phyloP scores from a whole-genome alignment of 1,139 yeast species.

The Lodderomyces beijingensis region DNA sequence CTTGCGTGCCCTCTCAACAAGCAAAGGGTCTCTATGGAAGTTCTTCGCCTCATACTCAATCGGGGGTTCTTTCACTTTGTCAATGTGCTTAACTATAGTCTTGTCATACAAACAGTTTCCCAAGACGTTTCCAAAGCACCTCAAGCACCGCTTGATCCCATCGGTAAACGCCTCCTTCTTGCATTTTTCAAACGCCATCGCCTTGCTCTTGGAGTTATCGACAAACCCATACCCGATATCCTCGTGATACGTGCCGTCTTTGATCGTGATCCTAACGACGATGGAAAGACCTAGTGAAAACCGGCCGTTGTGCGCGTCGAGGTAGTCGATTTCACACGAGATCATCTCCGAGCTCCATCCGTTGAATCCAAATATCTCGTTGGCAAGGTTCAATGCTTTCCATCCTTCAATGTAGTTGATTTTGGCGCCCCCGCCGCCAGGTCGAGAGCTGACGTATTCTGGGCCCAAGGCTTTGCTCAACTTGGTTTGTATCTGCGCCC shows the following conservation, averaged over 20 bases:
- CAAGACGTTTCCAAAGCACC: conserved; percentile 76
- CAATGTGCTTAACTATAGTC: conserved; percentile 54
- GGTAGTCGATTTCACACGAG: conserved; percentile 62
- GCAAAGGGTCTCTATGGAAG: conserved; percentile 36
- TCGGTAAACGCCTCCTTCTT: conserved; percentile 81
- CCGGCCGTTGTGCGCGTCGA: conserved; percentile 58
- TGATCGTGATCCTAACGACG: conserved; percentile 64
- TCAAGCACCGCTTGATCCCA: conserved; percentile 68
- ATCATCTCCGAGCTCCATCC: conserved; percentile 78
- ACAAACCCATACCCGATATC: conserved; percentile 80
- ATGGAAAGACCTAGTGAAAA: conserved; percentile 65
- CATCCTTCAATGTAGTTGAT: conserved; percentile 79
- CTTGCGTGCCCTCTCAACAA: conserved; percentile 27
- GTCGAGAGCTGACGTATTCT: conserved; percentile 77
- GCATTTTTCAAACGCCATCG: conserved; percentile 76
- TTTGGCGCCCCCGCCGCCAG: conserved; percentile 68
- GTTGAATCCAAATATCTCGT: conserved; percentile 74
- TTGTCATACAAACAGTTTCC: conserved; percentile 80
- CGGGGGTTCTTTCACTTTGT: conserved; percentile 40
- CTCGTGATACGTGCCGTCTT: conserved; percentile 74
- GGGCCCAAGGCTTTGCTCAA: conserved; percentile 77
- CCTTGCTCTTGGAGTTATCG: conserved; percentile 66
- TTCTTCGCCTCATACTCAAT: conserved; percentile 49
- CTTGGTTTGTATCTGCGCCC: conserved; percentile 33
- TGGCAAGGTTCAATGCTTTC: conserved; percentile 74